phyloP scores from a whole-genome alignment of 2,329 filamentous ascomycete species.

The Curvularia sp. region DNA sequence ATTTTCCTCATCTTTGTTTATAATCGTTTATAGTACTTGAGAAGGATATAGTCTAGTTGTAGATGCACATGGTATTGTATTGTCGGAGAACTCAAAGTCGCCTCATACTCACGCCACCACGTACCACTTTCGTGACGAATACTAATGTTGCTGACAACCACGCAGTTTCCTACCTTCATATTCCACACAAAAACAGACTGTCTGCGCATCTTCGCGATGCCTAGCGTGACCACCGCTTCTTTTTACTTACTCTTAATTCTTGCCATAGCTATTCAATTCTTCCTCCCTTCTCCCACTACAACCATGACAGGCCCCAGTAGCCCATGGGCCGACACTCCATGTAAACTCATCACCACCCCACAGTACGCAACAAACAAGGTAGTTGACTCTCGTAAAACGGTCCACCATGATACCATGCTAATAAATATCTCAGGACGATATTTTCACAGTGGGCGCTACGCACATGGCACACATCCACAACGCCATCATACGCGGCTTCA shows the following conservation, averaged over 20 bases:
- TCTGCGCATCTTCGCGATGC: slow-evolving; percentile 12
- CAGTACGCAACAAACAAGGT: slow-evolving; percentile 43
- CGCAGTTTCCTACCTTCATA: neutral
- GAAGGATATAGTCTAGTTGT: neutral
- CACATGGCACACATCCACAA: slow-evolving; percentile 53
- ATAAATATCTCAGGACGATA: slow-evolving; percentile 31
- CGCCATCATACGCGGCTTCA: slow-evolving; percentile 50
- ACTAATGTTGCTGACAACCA: slow-evolving; percentile 3
- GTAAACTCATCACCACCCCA: slow-evolving; percentile 37
- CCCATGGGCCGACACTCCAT: slow-evolving; percentile 44
- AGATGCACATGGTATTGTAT: no score
- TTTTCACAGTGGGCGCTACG: slow-evolving; percentile 45
- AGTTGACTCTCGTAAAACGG: neutral
- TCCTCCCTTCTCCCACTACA: slow-evolving; percentile 7
- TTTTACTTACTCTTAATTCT: slow-evolving; percentile 14
- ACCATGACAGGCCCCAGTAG: slow-evolving; percentile 14
- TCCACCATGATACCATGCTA: neutral
- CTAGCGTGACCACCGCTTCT: slow-evolving; percentile 13
- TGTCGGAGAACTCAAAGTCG: slow-evolving; percentile 4
- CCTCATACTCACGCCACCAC: slow-evolving; percentile 29
- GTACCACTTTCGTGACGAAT: slow-evolving; percentile 21
- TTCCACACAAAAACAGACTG: neutral
- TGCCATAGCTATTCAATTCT: slow-evolving; percentile 13
- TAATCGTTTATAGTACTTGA: neutral
- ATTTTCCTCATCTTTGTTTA: neutral